phyloP scores from a whole-genome alignment of 192 early-diverging fungal genomes.

The Gonapodya prolifera region DNA sequence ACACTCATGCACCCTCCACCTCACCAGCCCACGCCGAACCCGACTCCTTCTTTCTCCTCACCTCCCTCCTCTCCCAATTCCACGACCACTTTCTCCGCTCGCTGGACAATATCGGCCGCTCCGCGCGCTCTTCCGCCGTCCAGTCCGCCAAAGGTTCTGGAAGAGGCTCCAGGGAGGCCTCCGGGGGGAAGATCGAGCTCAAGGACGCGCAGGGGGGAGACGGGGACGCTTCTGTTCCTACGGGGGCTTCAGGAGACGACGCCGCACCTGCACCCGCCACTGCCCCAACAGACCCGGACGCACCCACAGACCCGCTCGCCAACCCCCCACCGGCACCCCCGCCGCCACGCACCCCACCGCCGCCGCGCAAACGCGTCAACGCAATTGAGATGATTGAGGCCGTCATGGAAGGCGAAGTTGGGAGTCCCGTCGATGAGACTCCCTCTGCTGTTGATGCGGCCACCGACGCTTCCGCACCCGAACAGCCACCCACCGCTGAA shows the following conservation, averaged over 20 bases:
- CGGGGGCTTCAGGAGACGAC: too few relatives aligned
- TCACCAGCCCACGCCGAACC: conserved; percentile 59
- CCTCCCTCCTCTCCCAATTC: conserved; percentile 51
- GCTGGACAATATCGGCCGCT: conserved; percentile 35
- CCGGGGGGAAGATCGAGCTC: too few relatives aligned
- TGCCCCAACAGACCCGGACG: background rate
- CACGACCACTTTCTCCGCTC: conserved; percentile 70
- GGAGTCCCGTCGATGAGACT: conserved; percentile 12
- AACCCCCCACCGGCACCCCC: background rate
- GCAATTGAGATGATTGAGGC: background rate
- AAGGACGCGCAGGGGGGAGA: too few relatives aligned
- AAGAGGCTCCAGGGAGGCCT: too few relatives aligned
- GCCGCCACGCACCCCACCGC: too few relatives aligned
- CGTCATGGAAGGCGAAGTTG: background rate
- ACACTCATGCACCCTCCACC: conserved; percentile 12
- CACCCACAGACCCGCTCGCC: too few relatives aligned
- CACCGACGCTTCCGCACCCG: conserved; percentile 9
- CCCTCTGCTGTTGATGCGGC: conserved; percentile 22
- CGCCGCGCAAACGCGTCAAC: background rate
- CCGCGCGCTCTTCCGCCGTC: background rate
- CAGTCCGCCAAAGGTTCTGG: background rate
- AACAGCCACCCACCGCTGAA: background rate
- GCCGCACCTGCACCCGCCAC: background rate
- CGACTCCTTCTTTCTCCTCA: conserved; percentile 66
- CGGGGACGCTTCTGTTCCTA: too few relatives aligned